Evolutionary conservation across 352 stramenopile genomes (phyloP).

Genomic region (Phytophthora melonis): DNA sequence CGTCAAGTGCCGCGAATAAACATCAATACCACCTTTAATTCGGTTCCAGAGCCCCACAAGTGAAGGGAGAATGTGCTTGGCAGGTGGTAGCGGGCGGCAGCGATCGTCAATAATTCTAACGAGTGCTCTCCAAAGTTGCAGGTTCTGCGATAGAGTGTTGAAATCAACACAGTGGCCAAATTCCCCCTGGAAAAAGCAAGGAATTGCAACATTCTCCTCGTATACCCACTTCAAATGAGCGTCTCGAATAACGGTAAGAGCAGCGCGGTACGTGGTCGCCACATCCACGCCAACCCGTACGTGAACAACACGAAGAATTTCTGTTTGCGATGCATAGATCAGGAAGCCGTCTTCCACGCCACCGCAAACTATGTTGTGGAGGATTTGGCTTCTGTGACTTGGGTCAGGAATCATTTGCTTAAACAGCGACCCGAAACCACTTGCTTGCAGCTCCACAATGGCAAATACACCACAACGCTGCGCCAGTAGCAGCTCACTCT

Average conservation of each 20-base stretch:
- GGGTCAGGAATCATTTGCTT: neutral
- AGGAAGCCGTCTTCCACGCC: neutral
- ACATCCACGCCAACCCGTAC: neutral
- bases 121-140: neutral
- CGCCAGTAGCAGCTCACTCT: too few relatives aligned
- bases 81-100: neutral
- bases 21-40: neutral
- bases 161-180: too few relatives aligned
- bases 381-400: neutral
- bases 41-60: neutral
- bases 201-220: too few relatives aligned
- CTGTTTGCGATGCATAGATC: neutral
- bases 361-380: neutral
- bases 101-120: neutral
- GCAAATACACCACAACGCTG: too few relatives aligned
- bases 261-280: neutral
- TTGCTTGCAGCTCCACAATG: too few relatives aligned
- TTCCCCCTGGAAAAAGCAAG: too few relatives aligned
- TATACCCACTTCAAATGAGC: neutral
- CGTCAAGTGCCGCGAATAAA: neutral
- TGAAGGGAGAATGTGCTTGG: neutral
- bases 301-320: constrained; percentile 1
- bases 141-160: too few relatives aligned
- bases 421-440: neutral
- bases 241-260: neutral